phyloP scores from a whole-genome alignment of 2,329 filamentous ascomycete species.

The Chrysoporthe austroafricana region DNA sequence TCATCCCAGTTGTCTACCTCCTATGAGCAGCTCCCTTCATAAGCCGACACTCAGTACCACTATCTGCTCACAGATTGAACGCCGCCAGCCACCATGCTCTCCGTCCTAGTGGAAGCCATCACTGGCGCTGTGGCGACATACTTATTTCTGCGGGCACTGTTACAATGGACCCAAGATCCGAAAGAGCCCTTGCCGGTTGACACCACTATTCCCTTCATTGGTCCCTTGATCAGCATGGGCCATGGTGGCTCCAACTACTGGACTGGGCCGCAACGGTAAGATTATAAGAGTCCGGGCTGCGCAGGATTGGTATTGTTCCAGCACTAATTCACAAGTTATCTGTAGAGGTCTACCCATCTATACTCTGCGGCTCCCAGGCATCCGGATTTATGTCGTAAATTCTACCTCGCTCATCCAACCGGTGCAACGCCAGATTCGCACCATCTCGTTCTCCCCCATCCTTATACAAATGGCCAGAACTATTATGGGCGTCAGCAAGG shows the following conservation, averaged over 20 bases:
- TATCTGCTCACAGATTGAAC: no score
- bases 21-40: no score
- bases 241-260: no score
- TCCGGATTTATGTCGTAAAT: constrained; percentile 36
- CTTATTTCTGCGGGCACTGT: not conserved
- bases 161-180: constrained; percentile 5
- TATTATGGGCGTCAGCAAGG: not conserved
- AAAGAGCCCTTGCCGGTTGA: constrained; percentile 6
- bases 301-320: no score
- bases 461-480: not conserved
- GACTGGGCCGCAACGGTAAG: not conserved
- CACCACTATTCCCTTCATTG: constrained; percentile 3
- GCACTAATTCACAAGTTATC: no score
- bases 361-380: constrained; percentile 34
- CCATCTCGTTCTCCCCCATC: not conserved
- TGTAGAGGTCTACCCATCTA: constrained; percentile 33
- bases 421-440: no score
- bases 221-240: constrained; percentile 2
- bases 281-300: not conserved
- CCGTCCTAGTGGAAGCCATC: no score
- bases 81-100: no score
- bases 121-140: no score
- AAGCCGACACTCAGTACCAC: no score
- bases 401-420: constrained; percentile 33
- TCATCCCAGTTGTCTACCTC: no score